Percentiles rank a stretch among this genome's conserved stretches.
Conservation (phyloP, 2,329 filamentous ascomycete genomes). For the Hypoxylon sp. region DNA sequence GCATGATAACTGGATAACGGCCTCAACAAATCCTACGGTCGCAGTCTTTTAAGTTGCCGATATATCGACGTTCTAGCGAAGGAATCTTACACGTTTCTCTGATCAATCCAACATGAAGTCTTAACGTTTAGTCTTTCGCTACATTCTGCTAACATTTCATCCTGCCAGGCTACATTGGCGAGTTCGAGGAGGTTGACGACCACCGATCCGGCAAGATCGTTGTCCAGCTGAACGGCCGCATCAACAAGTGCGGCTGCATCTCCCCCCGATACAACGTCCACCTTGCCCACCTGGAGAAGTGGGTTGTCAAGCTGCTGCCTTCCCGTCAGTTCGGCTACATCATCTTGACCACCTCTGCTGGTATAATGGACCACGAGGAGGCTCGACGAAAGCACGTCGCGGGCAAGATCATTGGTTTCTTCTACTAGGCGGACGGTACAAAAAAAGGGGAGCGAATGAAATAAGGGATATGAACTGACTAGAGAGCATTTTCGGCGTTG, state of each 20-base stretch:
- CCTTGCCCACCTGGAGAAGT: slow-evolving; percentile 98
- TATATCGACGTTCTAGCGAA: slow-evolving; percentile 83
- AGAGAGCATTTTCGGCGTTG: slow-evolving; percentile 52
- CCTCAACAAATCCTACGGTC: slow-evolving; percentile 82
- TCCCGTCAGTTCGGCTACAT: slow-evolving; percentile 99
- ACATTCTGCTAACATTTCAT: slow-evolving; percentile 75
- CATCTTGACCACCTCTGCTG: slow-evolving; percentile 97
- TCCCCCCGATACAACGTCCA: slow-evolving; percentile 99
- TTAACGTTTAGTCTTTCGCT: slow-evolving; percentile 91
- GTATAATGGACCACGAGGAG: slow-evolving; percentile 99
- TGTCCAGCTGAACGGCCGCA: slow-evolving; percentile 98
- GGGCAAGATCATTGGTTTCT: slow-evolving; percentile 99
- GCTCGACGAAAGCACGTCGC: slow-evolving; percentile 98
- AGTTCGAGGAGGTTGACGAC: slow-evolving; percentile 99
- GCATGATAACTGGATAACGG: slow-evolving; percentile 99
- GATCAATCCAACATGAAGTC: slow-evolving; percentile 77
- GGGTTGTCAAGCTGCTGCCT: slow-evolving; percentile 98
- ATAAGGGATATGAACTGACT: slow-evolving; percentile 34
- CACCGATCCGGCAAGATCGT: slow-evolving; percentile 99
- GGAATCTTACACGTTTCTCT: slow-evolving; percentile 97
- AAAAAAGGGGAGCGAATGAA: slow-evolving; percentile 26
- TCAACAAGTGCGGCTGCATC: slow-evolving; percentile 99
- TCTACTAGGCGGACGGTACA: slow-evolving; percentile 78
- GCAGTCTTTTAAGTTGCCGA: slow-evolving; percentile 99
- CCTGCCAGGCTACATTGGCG: slow-evolving; percentile 90